Base-by-base conservation (phyloP, 1,139 yeast genomes). In the Yamadazyma pseudoaaseri region DNA sequence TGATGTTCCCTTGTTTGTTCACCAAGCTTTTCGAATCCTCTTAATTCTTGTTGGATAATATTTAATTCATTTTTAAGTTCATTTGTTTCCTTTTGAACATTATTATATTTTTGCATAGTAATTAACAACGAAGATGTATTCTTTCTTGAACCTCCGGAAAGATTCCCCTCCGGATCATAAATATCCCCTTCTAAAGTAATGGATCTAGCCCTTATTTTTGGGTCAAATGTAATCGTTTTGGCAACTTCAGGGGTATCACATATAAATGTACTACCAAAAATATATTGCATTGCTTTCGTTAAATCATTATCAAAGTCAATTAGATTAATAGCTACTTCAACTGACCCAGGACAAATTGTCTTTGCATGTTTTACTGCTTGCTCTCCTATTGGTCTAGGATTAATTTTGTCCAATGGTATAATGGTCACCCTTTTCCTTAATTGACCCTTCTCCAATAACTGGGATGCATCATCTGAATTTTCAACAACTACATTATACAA, bases 151-250 rank as follows among this genome's bases (percentile, higher is more conserved):
- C 98, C 98, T 34, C 99, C 99, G 1, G 97, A 86, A 26, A 94
- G 65, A 15, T 95, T 87, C 10, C 99, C 99, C 47, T 84, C 89
- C 0, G 98, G 98, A 54, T 94, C 98, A 60, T 90, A 94, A 8
- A 83, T 75, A 58, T 92, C 98, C 31, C 98, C 99, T 34, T 90
- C 94, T 26, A 86, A 57, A 0, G 99, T 94, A 10, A 94, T 90
- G n/a, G 96, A 83, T 49, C 92, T 79, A 1, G 90, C 71, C 43
- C 86, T 73, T 10, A 92, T 79, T 38, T 77, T 71, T 0, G 92
- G 94, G 55, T 90, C 81, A 57, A 90, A 94, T 0, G 98, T 89
- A 3, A 92, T 84, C 30, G 71, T 66, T 48, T 90, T 85, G 1
- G 98, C 98, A 1, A 95, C 80, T 18, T 85, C 82, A 0, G 96